Percentiles rank a stretch among this genome's conserved stretches.
Evolutionary conservation across 305 asterid species (phyloP).

Genomic region (Fraxinus greggii): DNA sequence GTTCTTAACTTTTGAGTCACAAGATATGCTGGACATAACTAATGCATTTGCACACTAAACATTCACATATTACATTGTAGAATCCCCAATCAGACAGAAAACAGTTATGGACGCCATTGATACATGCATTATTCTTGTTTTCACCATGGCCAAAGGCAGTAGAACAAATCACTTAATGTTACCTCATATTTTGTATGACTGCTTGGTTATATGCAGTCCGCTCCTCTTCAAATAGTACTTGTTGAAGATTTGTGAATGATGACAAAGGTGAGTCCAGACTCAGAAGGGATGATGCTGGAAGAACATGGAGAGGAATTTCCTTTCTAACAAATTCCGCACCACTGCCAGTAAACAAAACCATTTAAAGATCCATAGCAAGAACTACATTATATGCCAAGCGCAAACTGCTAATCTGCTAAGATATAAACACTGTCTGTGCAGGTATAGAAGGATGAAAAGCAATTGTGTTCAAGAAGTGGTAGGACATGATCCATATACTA

Average conservation of each 20-base stretch:
- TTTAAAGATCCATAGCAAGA: conserved; percentile 10
- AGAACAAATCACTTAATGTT: not conserved
- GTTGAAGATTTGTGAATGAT: conserved; percentile 76
- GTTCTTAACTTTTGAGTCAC: not conserved
- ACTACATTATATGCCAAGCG: conserved; percentile 6
- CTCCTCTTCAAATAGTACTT: conserved; percentile 85
- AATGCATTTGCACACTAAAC: not conserved
- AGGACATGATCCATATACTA: not conserved
- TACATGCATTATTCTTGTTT: not conserved
- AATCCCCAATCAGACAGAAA: not conserved
- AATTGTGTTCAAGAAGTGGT: not conserved
- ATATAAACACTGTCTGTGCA: not conserved
- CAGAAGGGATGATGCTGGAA: conserved; percentile 69
- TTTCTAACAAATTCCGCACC: conserved; percentile 91
- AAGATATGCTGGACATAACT: not conserved
- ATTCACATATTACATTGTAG: not conserved
- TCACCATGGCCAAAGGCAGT: not conserved
- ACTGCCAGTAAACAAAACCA: conserved; percentile 53
- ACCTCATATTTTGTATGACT: conserved; percentile 71
- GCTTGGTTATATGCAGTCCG: conserved; percentile 81
- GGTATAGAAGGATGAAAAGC: not conserved
- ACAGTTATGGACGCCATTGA: not conserved
- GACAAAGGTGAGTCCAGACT: conserved; percentile 66
- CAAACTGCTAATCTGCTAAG: not conserved
- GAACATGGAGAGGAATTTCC: conserved; percentile 81